Percentiles rank a stretch among this genome's conserved stretches.
Conservation (phyloP, 306 rosid genomes). For the Quillaja saponaria region DNA sequence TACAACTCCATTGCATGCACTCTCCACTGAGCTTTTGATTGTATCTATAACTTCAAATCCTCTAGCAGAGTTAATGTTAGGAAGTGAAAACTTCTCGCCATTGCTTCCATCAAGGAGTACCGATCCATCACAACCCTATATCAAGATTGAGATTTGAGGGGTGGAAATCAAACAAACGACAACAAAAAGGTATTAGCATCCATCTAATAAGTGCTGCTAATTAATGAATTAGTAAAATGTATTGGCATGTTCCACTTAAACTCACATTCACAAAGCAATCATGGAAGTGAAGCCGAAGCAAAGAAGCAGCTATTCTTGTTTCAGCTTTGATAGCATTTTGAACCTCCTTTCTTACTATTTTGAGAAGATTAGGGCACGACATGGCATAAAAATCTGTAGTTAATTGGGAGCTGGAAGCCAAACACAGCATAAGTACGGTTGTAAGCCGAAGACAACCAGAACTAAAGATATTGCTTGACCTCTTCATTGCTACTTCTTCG, state of each 20-base stretch:
- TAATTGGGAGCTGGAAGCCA: constrained; percentile 52
- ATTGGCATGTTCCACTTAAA: not conserved
- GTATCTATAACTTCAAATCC: constrained; percentile 79
- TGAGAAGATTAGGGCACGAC: constrained; percentile 60
- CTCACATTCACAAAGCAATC: constrained; percentile 92
- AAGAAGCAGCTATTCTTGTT: constrained; percentile 84
- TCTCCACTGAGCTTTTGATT: constrained; percentile 78
- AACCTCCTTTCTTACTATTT: constrained; percentile 62
- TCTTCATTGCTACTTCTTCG: constrained; percentile 37
- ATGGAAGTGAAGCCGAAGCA: constrained; percentile 91
- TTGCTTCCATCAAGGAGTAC: constrained; percentile 65
- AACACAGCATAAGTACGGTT: constrained; percentile 40
- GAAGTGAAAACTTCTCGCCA: constrained; percentile 59
- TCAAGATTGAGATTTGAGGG: not conserved
- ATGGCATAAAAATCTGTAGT: constrained; percentile 59
- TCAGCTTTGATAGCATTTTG: constrained; percentile 56
- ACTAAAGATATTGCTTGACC: constrained; percentile 17
- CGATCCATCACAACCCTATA: constrained; percentile 90
- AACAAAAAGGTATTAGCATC: too few species aligned
- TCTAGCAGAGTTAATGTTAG: constrained; percentile 72
- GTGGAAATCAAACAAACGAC: not conserved
- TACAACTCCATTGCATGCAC: constrained; percentile 68
- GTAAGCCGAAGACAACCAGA: constrained; percentile 32
- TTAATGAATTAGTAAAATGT: too few species aligned
- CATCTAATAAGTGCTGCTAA: too few species aligned